Evolutionary conservation across 768 basidiomycete species (phyloP), one percentile per base, ranked within the genome.

Genomic region (Trametes coccinea): DNA sequence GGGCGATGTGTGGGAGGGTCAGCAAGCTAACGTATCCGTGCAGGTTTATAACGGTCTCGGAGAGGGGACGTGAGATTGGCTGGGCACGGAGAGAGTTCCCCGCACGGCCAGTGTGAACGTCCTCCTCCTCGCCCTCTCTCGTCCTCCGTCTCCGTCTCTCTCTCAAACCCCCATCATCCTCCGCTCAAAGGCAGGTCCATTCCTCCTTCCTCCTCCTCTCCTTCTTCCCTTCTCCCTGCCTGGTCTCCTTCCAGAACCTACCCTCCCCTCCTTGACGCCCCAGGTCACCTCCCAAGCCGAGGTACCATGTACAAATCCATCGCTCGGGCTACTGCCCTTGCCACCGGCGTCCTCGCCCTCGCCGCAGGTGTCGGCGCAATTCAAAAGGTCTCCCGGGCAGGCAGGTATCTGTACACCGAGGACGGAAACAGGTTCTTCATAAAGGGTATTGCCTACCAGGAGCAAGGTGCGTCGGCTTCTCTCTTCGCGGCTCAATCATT

Each of bases 381-480:
- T 46, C 80, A 84, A 37, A 80, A 82, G 58, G 80, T 97, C 67
- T 79, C 87, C 41, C 82, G 92, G 46, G 71, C 77, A 31, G 93
- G 92, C 37, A 84, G 85, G 69, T 96, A 94, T 72, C 85, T 96
- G 45, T 96, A 94, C 75, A 82, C 82, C 43, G 81, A 82, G 3
- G 82, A 85, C 52, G 92, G 92, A 3, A 86, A 71, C 41, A 77
- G 95, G 55, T 96, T 95, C 76, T 95, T 86, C 75, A 89, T 97
- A 76, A 93, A 92, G 74, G 92, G 92, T 55, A 76, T 93, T 57
- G 90, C 90, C 10, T 94, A 94, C 74, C 92, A 93, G 72, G 79
- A 83, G 62, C 90, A 93, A 76, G 93, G 94, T 85, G 59, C 53
- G 73, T 61, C 3, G 33, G 31, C 13, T 29, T 29, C 14, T 8